Evolutionary conservation across 805 yeast species (phyloP).

Genomic region (Suhomyces prunicola): DNA sequence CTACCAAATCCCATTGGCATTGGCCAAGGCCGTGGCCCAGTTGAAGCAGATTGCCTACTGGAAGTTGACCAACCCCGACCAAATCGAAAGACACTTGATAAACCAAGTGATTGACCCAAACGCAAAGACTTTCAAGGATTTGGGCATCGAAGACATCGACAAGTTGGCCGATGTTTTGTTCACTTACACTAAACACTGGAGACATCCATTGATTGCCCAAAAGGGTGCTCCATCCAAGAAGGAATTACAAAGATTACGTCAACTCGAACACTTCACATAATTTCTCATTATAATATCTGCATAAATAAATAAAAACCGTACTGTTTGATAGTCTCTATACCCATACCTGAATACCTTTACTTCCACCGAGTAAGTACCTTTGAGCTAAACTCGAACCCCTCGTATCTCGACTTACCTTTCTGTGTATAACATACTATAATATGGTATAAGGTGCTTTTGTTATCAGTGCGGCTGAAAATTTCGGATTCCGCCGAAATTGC

Average conservation of each 20-base stretch:
- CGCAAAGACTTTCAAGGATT: slow-evolving; percentile 65
- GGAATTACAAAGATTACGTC: slow-evolving; percentile 42
- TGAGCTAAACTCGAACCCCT: too few relatives aligned
- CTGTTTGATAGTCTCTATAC: too few relatives aligned
- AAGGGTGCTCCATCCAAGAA: slow-evolving; percentile 41
- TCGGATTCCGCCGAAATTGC: not conserved
- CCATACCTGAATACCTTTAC: too few relatives aligned
- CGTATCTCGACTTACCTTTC: too few relatives aligned
- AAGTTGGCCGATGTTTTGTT: slow-evolving; percentile 45
- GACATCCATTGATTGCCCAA: slow-evolving; percentile 48
- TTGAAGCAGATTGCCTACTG: slow-evolving; percentile 42
- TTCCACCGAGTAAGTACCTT: too few relatives aligned
- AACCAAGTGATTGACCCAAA: slow-evolving; percentile 60
- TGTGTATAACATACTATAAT: too few relatives aligned
- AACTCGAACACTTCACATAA: slow-evolving; percentile 42
- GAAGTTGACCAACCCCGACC: slow-evolving; percentile 62
- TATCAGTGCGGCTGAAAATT: not conserved
- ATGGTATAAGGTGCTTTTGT: too few relatives aligned
- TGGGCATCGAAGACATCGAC: slow-evolving; percentile 51
- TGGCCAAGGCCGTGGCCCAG: slow-evolving; percentile 46
- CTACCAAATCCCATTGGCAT: slow-evolving; percentile 41
- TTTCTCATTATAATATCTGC: not conserved
- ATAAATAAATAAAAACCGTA: not conserved
- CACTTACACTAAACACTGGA: slow-evolving; percentile 47
- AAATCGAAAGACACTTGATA: slow-evolving; percentile 67